Evolutionary conservation across 2,329 filamentous ascomycete genomes (phyloP), one percentile per base, ranked within the genome.

Genomic region (Atkinsonella texensis): DNA sequence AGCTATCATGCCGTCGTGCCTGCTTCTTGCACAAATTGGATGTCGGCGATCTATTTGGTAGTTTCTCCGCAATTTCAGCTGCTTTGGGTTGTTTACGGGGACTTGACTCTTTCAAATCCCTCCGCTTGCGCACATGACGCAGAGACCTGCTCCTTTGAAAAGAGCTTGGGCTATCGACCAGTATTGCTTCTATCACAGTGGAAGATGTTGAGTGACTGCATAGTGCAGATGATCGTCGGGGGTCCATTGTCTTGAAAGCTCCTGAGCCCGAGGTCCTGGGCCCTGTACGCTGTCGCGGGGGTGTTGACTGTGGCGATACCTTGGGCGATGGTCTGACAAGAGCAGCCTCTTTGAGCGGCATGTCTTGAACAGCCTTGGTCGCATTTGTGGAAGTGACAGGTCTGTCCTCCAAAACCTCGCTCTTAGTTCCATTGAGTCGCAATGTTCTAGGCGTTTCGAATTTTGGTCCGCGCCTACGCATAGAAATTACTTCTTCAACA

Each of bases 61-160:
- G 56, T 6, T 53, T 50, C 41, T 54, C 54, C 2, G 51, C 17
- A 1, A 53, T 53, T 28, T 55, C 54, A 17, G 50, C 45, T 10
- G 54, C 45, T 10, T 54, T 53, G 46, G 50, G 52, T 18, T 56
- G 51, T 11, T 55, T 53, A 9, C 40, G 33, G 28, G 53, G 53
- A 7, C 52, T 61, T 3, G 74, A 71, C 54, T 79, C 73, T 53
- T 79, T 71, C 52, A 82, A 59, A 1, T 66, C 65, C 9, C 65
- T 65, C 43, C 78, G 74, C 59, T 83, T 84, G 57, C 72, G 77
- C 11, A 81, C 74, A 61, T 84, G 81, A 4, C 81, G 75, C 53
- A 85, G 63, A 8, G 79, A 84, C 58, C 74, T 74, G 52, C 68
- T 73, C 45, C 71, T 71, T 49, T 69, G 72, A 4, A 65, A 66